phyloP scores from a whole-genome alignment of 106 monocot genomes.

The Allium cepa region DNA sequence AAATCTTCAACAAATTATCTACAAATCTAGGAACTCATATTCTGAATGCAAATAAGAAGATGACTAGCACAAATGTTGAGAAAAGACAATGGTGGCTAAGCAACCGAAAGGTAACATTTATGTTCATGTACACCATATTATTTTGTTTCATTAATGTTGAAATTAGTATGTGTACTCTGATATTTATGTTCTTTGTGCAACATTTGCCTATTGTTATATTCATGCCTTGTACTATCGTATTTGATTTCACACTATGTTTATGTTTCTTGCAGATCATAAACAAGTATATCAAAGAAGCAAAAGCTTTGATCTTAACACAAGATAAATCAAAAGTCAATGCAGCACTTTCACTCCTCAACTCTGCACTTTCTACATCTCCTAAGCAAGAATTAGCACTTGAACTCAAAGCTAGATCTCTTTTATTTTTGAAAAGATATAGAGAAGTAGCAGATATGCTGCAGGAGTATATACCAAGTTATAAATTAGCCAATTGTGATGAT shows the following conservation, averaged over 20 bases:
- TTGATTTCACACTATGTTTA: not conserved
- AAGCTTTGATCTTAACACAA: conserved; percentile 48
- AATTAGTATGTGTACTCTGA: not conserved
- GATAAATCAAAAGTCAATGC: conserved; percentile 24
- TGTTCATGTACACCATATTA: too few relatives aligned
- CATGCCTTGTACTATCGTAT: not conserved
- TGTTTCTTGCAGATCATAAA: conserved; percentile 42
- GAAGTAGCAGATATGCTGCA: conserved; percentile 90
- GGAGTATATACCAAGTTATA: conserved; percentile 89
- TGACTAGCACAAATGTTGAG: not conserved
- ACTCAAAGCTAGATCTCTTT: conserved; percentile 58
- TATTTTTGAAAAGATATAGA: conserved; percentile 55
- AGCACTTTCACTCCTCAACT: conserved; percentile 51
- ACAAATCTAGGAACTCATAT: not conserved
- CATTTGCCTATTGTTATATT: not conserved
- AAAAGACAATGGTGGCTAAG: conserved; percentile 3
- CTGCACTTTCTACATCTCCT: conserved; percentile 24
- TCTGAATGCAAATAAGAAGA: not conserved
- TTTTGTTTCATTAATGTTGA: not conserved
- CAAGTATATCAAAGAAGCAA: conserved; percentile 55
- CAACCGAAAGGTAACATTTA: not conserved
- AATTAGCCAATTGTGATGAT: conserved; percentile 25
- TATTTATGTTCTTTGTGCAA: not conserved
- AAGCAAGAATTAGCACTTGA: conserved; percentile 32
- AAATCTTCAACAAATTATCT: not conserved